Base-by-base conservation (phyloP, 164 flowering plant species). In the Houttuynia cordata region DNA sequence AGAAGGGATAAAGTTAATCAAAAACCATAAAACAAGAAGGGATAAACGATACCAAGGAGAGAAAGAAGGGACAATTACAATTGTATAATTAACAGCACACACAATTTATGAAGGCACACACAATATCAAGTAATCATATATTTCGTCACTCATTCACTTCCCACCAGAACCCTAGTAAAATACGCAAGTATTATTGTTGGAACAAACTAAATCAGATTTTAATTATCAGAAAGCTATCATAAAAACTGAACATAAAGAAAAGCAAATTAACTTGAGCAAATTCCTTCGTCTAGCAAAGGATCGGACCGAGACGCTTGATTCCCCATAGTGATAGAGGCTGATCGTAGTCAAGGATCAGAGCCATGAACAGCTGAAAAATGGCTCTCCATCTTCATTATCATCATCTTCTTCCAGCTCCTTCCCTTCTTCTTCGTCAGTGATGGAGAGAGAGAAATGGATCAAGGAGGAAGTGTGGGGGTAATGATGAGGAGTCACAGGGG, bases 281-380 rank as follows among this genome's bases (percentile, higher is more conserved):
- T 53, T 54, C 58, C 65, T 62, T 62, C 30, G 53, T 62, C 51
- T 51, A 62, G 65, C 58, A 62, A 62, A 62, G 47, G 58, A 62
- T 62, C 65, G 65, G 65, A 62, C 65, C 65, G 50, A 53, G 58
- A 54, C 18, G 65, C 65, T 62, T 62, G 65, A 62, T 62, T 62
- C 65, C 65, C 65, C 65, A 12, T 7, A 15, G 47, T 24, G 42
- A 57, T 7, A 57, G 22, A 37, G n/a, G 41, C 19, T 4, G 47
- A 57, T 30, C 18, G 23, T 22, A 23, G 8, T 40, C 65, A 62
- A 21, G 40, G 54, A 53, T 51, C 45, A 53, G 14, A 42, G 30
- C 9, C 37, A 45, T 7, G 30, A 34, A 21, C 17, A 20, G 6
- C 37, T 30, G 63, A 51, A n/a, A n/a, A n/a, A 8, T 15, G 21